phyloP scores from a whole-genome alignment of 345 rosid genomes.

The Bruguiera parviflora region DNA sequence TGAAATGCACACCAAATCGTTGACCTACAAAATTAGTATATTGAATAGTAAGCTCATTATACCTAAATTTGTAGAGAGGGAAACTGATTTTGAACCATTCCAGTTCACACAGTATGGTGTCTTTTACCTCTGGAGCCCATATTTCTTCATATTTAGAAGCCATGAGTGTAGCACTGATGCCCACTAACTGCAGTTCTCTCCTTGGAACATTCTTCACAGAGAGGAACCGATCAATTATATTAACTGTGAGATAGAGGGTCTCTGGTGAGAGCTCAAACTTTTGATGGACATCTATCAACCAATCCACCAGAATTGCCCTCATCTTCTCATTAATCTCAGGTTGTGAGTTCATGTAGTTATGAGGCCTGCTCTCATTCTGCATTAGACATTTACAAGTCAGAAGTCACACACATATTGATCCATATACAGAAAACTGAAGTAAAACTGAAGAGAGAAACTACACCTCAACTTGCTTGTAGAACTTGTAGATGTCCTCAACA shows the following conservation, averaged over 20 bases:
- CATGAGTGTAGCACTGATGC: slow-evolving; percentile 75
- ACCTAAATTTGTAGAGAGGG: slow-evolving; percentile 29
- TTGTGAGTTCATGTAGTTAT: slow-evolving; percentile 66
- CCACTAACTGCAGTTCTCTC: slow-evolving; percentile 76
- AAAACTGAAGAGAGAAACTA: slow-evolving; percentile 4
- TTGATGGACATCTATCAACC: slow-evolving; percentile 82
- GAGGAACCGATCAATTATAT: slow-evolving; percentile 75
- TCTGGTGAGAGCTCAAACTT: slow-evolving; percentile 84
- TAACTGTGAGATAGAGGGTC: slow-evolving; percentile 82
- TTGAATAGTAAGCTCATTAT: too few relatives aligned
- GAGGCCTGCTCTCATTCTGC: slow-evolving; percentile 72
- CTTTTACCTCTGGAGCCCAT: slow-evolving; percentile 83
- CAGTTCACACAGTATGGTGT: neutral
- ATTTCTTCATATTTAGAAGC: slow-evolving; percentile 96
- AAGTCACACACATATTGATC: neutral
- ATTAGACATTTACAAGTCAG: neutral
- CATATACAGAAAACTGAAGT: neutral
- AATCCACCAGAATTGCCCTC: slow-evolving; percentile 84
- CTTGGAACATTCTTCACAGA: slow-evolving; percentile 57
- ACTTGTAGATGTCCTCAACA: slow-evolving; percentile 86
- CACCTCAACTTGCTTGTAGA: slow-evolving; percentile 77
- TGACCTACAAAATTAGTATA: slow-evolving; percentile 38
- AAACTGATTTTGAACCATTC: slow-evolving; percentile 28
- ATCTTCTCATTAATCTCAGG: slow-evolving; percentile 77
- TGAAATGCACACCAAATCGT: slow-evolving; percentile 72